Conservation (phyloP, 768 basidiomycete species). For the Mycena olivaceomarginata region DNA sequence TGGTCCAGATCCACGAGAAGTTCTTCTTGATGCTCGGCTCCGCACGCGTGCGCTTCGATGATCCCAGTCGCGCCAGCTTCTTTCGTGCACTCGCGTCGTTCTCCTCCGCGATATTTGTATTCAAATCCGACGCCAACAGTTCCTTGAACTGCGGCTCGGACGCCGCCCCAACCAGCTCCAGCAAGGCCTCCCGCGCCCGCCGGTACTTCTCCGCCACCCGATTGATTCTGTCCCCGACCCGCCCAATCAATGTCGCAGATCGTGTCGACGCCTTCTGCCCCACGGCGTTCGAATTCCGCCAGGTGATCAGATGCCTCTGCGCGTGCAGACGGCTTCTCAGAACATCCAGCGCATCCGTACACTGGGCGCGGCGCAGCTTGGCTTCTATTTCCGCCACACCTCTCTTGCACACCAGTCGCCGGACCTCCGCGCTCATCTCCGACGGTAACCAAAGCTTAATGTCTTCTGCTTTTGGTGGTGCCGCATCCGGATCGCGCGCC, state of each 20-base stretch:
- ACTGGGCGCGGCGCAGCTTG: conserved; percentile 23
- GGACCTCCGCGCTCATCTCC: not conserved
- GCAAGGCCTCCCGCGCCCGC: not conserved
- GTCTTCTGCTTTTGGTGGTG: conserved; percentile 32
- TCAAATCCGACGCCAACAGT: conserved; percentile 11
- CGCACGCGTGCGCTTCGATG: not conserved
- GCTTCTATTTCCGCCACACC: conserved; percentile 26
- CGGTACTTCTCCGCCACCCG: not conserved
- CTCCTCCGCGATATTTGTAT: conserved; percentile 4
- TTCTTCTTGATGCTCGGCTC: not conserved
- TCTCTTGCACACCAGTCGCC: not conserved
- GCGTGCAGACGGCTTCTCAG: conserved; percentile 32
- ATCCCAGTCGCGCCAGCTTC: conserved; percentile 19
- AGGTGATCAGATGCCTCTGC: conserved; percentile 19
- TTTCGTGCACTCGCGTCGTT: conserved; percentile 9
- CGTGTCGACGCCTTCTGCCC: conserved; percentile 28
- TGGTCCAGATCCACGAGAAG: conserved; percentile 35
- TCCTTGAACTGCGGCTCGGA: not conserved
- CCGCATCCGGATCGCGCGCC: conserved; percentile 1
- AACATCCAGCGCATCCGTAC: not conserved
- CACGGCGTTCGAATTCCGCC: conserved; percentile 9
- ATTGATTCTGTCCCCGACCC: conserved; percentile 13
- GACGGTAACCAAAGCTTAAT: conserved; percentile 37
- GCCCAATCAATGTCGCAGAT: conserved; percentile 21
- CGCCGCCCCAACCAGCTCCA: not conserved